Evolutionary conservation across 805 yeast species (phyloP), one percentile per base, ranked within the genome.

Genomic region (Metahyphopichia silvanorum): DNA sequence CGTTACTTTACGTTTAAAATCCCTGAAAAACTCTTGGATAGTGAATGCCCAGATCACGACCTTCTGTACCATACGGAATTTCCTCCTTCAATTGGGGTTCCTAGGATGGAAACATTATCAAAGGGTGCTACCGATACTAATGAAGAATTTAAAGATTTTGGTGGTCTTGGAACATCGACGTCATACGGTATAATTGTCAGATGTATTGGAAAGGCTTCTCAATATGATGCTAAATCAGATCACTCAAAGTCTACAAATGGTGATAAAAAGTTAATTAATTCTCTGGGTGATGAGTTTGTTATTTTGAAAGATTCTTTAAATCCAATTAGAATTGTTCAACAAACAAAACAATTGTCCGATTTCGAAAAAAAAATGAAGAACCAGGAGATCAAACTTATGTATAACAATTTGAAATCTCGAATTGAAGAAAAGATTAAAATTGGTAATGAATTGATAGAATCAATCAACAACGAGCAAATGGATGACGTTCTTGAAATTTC

Each of bases 1-100:
- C 47, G 71, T 11, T 63, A 59, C 34, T 66, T 66, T 47, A 65
- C 68, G 2, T 66, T 66, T 45, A 60, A 57, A 35, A 53, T 66
- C 31, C 72, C 72, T 1, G 44, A 46, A 10, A 45, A 45, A 11
- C 41, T 66, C 16, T 48, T 66, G 37, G 72, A 66, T 39, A 47
- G 60, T 1, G 61, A 61, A 41, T 65, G 71, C 35, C 47, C 47
- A 16, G 57, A 49, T 24, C 63, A 62, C 35, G 47, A 46, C 33
- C 40, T 58, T 25, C 35, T 48, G 3, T 43, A 43, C 18, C 72
- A 66, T 38, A 53, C 58, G 10, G 48, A 50, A 20, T 39, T 65
- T 23, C 69, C 68, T 0, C 71, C 72, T 1, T 44, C 66, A 5
- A 37, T 55, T 40, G 71, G 63, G 3, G 14, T 39, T 9, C 34